Base-by-base conservation (phyloP, 1,284 basidiomycete genomes). In the Mycena citricolor region DNA sequence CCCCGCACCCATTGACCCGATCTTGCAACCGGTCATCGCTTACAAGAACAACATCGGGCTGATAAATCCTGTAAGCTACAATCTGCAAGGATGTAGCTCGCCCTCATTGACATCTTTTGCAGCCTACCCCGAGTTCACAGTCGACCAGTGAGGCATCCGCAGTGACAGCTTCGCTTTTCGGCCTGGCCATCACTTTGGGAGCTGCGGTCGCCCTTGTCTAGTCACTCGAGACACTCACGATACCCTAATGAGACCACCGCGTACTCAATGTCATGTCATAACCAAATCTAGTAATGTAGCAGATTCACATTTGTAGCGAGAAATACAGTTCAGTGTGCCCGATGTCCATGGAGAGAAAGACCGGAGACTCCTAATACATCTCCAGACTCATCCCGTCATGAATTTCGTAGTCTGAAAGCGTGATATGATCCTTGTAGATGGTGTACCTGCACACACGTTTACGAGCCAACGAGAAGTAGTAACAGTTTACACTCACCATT, bases 361-460 rank as follows among this genome's bases (percentile, higher is more conserved):
- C 20, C 8, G 8, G 7, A 26, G 11, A 26, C 21, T 33, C 35
- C 42, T 66, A 94, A 66, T 94, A 92, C 90, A 94, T 86, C 71
- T 94, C 91, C 62, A 94, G 70, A 66, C 89, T 93, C 90, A 92
- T 93, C 25, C 92, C 92, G 62, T 95, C 90, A 61, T 93, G 69
- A 49, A 94, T 94, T 71, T 97, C 94, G 61, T 97, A 99, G 67
- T 99, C 97, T 31, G 77, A 67, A 12, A 99, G 77, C 5, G 91
- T 90, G 59, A 99, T 95, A 62, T 97, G 91, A 62, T 95, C 92
- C 67, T 95, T 95, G 74, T 85, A 95, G 37, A 83, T 86, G 1
- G 79, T 94, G 63, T 94, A 94, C 91, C 90, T 92, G 51, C 28
- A 31, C 17, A n/a, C 53, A 14, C 16, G 17, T 3, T 14, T 7